These are phyloP conservation scores for Tetrapisispora iriomotensis DNA, from an alignment of 805 yeast species.

Conservation along the genomic window DNA sequence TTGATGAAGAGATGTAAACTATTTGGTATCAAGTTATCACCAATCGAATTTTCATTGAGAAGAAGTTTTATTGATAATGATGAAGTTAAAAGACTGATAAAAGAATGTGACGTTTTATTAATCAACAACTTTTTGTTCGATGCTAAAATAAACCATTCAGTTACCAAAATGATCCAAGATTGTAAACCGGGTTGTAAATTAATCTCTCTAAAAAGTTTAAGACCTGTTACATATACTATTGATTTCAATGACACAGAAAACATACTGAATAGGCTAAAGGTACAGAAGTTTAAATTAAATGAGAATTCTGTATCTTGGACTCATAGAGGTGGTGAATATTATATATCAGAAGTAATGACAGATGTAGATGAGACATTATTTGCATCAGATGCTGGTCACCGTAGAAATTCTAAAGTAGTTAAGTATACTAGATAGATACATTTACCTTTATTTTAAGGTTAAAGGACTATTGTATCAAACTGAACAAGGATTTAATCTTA, in stretches of 20 bases:
- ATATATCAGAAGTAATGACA: slow-evolving; percentile 55
- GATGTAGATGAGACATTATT: slow-evolving; percentile 29
- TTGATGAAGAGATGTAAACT: slow-evolving; percentile 46
- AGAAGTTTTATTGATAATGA: slow-evolving; percentile 65
- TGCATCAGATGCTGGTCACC: slow-evolving; percentile 16
- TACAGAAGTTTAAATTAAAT: slow-evolving; percentile 53
- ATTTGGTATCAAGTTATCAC: slow-evolving; percentile 55
- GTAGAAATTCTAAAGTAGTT: slow-evolving; percentile 12
- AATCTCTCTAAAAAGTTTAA: slow-evolving; percentile 68
- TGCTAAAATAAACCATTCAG: slow-evolving; percentile 56
- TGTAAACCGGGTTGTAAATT: slow-evolving; percentile 67
- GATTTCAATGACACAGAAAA: slow-evolving; percentile 42
- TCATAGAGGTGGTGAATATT: slow-evolving; percentile 62
- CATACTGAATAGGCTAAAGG: slow-evolving; percentile 54
- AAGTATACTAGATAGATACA: slow-evolving; percentile 21
- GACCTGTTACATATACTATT: slow-evolving; percentile 62
- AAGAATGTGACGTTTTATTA: slow-evolving; percentile 59
- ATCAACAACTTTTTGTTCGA: slow-evolving; percentile 82
- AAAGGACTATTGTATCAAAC: too few relatives aligned
- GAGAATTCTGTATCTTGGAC: slow-evolving; percentile 86
- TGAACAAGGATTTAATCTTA: too few relatives aligned
- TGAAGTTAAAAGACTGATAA: slow-evolving; percentile 43
- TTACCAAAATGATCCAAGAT: slow-evolving; percentile 53
- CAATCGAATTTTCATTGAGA: slow-evolving; percentile 46
- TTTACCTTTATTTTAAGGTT: too few relatives aligned